Base-by-base conservation (phyloP, 2,329 filamentous ascomycete species). In the Tolypocladium capitatum region DNA sequence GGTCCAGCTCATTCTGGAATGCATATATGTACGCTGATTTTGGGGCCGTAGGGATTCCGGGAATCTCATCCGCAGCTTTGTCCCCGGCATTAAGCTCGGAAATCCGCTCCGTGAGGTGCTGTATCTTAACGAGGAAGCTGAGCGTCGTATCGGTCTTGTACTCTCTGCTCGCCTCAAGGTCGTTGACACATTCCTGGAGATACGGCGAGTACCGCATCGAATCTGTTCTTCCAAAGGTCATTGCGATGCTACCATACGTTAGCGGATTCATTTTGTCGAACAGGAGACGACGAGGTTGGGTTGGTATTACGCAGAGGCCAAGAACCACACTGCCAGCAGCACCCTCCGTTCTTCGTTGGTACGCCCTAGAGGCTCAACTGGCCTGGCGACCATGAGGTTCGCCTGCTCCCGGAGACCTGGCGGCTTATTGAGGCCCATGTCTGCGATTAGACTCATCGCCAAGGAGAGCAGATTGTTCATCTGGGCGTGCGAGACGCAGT, bases 311-410 rank as follows among this genome's bases (percentile, higher is more conserved):
- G 68, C 66, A 10, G 73, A 76, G 14, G 66, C 70, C 30, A 79
- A 51, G 49, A 76, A 78, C 69, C 75, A 80, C 2, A 73, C 69
- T 0, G 73, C 76, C 1, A 76, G 61, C 0, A 78, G 62, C 0
- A 69, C 65, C n/a, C 76, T 66, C 10, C 69, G 65, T 51, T 79
- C 75, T 35, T 78, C 75, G 8, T 73, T 68, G 0, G 69, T 73
- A 4, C 73, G 66, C 2, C 59, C 56, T 21, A 55, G 59, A 0
- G 67, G 63, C 30, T 62, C 55, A 16, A 64, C 63, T 0, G 68
- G 68, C 21, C 67, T 60, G 3, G 68, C 60, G 3, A 71, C 62
- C 58, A 73, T 63, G 9, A 73, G 51, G 28, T 63, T 65, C 0
- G 65, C 68, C 32, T 68, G 64, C 49, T 75, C 71, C 3, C 65